Evolutionary conservation across 2,329 filamentous ascomycete species (phyloP).

Genomic region (Fusarium vanettenii): DNA sequence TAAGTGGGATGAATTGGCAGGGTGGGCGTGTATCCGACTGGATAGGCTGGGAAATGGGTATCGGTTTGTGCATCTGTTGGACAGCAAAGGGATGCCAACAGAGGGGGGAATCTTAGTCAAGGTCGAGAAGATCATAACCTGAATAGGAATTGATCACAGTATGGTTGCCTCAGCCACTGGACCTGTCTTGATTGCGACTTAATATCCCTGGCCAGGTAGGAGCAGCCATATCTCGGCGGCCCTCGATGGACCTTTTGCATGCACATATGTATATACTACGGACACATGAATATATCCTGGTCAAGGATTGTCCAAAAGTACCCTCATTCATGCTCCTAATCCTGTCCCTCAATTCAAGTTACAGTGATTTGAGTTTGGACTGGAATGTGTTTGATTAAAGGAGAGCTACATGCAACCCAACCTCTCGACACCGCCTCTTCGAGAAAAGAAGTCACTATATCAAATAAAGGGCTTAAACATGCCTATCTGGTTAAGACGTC

Average conservation of each 20-base stretch:
- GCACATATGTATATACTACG: background rate
- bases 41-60: conserved; percentile 83
- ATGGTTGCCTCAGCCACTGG: background rate
- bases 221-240: background rate
- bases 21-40: conserved; percentile 89
- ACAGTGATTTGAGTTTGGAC: background rate
- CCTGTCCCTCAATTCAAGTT: background rate
- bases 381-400: background rate
- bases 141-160: background rate
- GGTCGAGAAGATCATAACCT: conserved; percentile 67
- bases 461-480: background rate
- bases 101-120: conserved; percentile 79
- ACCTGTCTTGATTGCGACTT: background rate
- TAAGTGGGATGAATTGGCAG: conserved; percentile 80
- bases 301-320: background rate
- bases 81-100: conserved; percentile 73
- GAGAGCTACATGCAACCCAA: background rate
- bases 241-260: background rate
- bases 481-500: background rate
- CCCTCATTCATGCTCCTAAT: background rate
- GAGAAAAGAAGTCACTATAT: background rate
- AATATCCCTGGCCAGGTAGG: background rate
- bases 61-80: conserved; percentile 80
- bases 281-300: background rate
- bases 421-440: background rate